Evolutionary conservation across 371 early-diverging fungal genomes (phyloP).

Genomic region (Lichtheimia hyalospora): DNA sequence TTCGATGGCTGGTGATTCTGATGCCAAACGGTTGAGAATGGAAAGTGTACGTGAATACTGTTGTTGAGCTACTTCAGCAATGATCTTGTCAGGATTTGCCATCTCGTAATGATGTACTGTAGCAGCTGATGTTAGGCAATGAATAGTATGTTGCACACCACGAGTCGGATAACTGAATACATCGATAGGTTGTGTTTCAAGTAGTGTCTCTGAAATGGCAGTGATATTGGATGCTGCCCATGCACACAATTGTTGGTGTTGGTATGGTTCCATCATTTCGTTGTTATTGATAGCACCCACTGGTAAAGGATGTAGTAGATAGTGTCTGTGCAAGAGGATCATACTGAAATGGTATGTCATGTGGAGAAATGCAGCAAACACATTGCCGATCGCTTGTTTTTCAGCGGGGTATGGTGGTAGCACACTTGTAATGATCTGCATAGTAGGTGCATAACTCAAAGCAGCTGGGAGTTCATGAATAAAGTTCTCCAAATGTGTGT

Average conservation of each 20-base stretch:
- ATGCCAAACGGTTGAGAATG: slow-evolving; percentile 29
- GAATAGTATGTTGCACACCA: slow-evolving; percentile 42
- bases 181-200: slow-evolving; percentile 20
- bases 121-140: slow-evolving; percentile 34
- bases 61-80: slow-evolving; percentile 19
- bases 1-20: slow-evolving; percentile 35
- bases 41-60: slow-evolving; percentile 25
- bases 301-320: slow-evolving; percentile 31
- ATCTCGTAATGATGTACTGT: slow-evolving; percentile 40
- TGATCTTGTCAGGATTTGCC: slow-evolving; percentile 2
- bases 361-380: slow-evolving; percentile 54
- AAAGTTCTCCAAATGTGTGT: slow-evolving; percentile 44
- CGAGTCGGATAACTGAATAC: slow-evolving; percentile 29
- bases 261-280: slow-evolving; percentile 16
- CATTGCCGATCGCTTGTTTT: slow-evolving; percentile 37
- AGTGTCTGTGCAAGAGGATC: slow-evolving; percentile 80
- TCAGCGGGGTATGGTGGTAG: slow-evolving; percentile 36
- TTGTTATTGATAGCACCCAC: not conserved
- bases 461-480: slow-evolving; percentile 46
- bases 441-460: slow-evolving; percentile 37
- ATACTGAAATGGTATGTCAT: slow-evolving; percentile 79
- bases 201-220: slow-evolving; percentile 30
- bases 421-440: slow-evolving; percentile 13
- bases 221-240: slow-evolving; percentile 44
- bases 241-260: slow-evolving; percentile 34